Evolutionary conservation across 495 filamentous ascomycete species (phyloP).

Genomic region (Cryomyces antarcticus): DNA sequence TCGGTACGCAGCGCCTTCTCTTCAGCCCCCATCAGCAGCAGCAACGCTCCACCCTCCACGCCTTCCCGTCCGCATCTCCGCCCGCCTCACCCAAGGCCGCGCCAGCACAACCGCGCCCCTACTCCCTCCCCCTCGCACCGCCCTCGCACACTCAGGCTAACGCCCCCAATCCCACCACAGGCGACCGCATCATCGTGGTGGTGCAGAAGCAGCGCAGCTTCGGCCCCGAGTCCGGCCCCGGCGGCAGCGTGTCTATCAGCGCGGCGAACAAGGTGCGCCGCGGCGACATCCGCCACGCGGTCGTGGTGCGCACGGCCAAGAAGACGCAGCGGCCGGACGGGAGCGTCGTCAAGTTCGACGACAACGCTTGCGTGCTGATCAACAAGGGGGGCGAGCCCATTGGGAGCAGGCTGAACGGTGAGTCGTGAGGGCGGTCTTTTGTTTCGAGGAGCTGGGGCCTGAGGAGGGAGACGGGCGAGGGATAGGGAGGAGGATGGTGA

Average conservation of each 20-base stretch:
- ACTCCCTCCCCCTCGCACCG: not conserved
- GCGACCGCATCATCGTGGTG: slow-evolving; percentile 91
- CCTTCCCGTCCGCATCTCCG: not conserved
- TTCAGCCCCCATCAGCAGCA: not conserved
- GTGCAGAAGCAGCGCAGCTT: slow-evolving; percentile 86
- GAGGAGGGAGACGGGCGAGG: not conserved
- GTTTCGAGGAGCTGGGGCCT: not conserved
- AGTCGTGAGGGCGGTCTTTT: slow-evolving; percentile 8
- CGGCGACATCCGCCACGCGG: slow-evolving; percentile 90
- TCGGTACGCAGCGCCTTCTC: slow-evolving; percentile 41
- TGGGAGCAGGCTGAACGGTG: slow-evolving; percentile 75
- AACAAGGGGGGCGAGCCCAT: slow-evolving; percentile 95
- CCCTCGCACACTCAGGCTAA: not conserved
- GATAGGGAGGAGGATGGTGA: not conserved
- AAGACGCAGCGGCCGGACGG: slow-evolving; percentile 73
- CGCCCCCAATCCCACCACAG: slow-evolving; percentile 22
- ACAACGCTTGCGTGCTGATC: slow-evolving; percentile 94
- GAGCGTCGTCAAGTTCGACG: slow-evolving; percentile 77
- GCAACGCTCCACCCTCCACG: not conserved
- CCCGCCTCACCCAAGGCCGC: not conserved
- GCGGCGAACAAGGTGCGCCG: slow-evolving; percentile 83
- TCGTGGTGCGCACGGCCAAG: slow-evolving; percentile 81
- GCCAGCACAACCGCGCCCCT: not conserved
- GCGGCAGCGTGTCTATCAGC: slow-evolving; percentile 30
- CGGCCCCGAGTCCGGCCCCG: slow-evolving; percentile 40